Conservation (phyloP, 306 rosid genomes). For the Cercis canadensis region DNA sequence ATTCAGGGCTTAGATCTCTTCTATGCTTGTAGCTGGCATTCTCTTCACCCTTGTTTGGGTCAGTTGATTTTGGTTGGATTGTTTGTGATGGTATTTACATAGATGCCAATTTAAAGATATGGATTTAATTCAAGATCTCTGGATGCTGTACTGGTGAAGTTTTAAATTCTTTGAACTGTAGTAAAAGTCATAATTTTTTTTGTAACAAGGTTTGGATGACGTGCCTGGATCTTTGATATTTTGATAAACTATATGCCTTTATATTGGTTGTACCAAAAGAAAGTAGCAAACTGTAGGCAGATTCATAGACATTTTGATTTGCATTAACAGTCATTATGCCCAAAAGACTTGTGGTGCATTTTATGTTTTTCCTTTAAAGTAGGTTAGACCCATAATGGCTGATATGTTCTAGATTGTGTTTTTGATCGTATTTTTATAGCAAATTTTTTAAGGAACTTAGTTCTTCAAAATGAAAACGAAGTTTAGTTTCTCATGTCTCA, state of each 20-base stretch:
- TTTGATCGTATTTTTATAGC: background rate
- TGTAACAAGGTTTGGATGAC: background rate
- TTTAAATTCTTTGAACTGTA: background rate
- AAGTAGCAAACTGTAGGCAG: background rate
- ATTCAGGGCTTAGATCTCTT: background rate
- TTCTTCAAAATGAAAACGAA: conserved; percentile 10
- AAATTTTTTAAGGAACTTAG: too few species aligned
- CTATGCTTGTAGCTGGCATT: background rate
- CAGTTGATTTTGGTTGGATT: background rate
- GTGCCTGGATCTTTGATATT: background rate
- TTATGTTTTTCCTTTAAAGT: background rate
- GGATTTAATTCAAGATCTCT: background rate
- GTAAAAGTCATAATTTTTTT: background rate
- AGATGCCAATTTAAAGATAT: background rate
- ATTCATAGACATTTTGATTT: background rate
- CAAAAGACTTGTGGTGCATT: background rate
- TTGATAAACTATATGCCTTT: background rate
- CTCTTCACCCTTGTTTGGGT: background rate
- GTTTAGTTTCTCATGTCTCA: background rate
- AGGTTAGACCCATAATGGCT: background rate
- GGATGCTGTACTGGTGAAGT: background rate
- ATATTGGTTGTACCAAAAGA: background rate
- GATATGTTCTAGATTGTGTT: background rate
- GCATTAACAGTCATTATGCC: background rate
- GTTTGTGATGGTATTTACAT: background rate